Percentiles rank a stretch among this genome's conserved stretches.
Conservation (phyloP, 208 protist species). For the Leptomonas pyrrhocoris region DNA sequence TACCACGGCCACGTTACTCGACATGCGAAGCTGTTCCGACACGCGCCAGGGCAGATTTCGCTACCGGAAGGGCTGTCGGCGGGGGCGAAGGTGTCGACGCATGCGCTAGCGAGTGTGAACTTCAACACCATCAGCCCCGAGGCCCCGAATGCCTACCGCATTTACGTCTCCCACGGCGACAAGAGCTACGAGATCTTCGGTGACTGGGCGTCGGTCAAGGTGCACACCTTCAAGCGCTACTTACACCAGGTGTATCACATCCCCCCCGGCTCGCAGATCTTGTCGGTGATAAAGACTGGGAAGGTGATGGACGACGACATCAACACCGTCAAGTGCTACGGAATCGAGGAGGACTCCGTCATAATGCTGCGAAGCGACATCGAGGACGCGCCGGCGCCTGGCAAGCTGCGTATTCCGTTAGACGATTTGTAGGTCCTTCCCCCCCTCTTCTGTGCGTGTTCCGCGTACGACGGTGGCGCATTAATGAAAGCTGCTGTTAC, state of each 20-base stretch:
- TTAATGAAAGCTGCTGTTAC: too few relatives aligned
- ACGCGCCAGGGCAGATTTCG: slow-evolving; percentile 68
- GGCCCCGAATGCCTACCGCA: slow-evolving; percentile 79
- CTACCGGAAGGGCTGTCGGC: slow-evolving; percentile 47
- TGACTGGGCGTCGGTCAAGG: slow-evolving; percentile 79
- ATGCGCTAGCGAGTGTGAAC: slow-evolving; percentile 78
- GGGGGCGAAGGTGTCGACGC: slow-evolving; percentile 54
- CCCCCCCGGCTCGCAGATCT: slow-evolving; percentile 60
- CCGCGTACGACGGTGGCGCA: too few relatives aligned
- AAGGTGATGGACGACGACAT: slow-evolving; percentile 84
- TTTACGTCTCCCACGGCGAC: slow-evolving; percentile 77
- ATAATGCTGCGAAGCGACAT: slow-evolving; percentile 65
- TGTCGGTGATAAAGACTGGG: slow-evolving; percentile 49
- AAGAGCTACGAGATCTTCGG: slow-evolving; percentile 88
- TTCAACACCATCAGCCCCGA: slow-evolving; percentile 85
- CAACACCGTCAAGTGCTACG: slow-evolving; percentile 68
- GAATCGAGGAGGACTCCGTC: slow-evolving; percentile 67
- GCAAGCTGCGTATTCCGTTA: slow-evolving; percentile 45
- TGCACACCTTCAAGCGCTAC: slow-evolving; percentile 90
- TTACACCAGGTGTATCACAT: slow-evolving; percentile 88
- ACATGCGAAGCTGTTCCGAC: slow-evolving; percentile 84
- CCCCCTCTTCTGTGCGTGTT: neutral
- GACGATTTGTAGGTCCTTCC: slow-evolving; percentile 52
- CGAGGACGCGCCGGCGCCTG: slow-evolving; percentile 16
- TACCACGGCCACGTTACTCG: slow-evolving; percentile 81